Percentiles rank a stretch among this genome's conserved stretches.
Conservation (phyloP, 1,284 basidiomycete species). For the Tylopilus sp. region DNA sequence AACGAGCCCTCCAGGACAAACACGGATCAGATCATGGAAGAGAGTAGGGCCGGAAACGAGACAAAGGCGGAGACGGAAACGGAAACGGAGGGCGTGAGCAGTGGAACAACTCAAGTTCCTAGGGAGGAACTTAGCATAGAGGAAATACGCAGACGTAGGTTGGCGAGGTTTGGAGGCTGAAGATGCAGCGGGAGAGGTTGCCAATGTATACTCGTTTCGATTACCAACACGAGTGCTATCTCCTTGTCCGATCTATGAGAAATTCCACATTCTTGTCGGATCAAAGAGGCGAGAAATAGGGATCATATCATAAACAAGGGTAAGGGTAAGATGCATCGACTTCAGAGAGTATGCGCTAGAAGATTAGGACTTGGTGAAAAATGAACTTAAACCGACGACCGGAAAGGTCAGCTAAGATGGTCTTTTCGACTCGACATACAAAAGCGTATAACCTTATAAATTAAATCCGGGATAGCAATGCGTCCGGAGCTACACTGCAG, state of each 20-base stretch:
- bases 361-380: neutral
- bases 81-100: conserved; percentile 18
- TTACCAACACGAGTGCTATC: neutral
- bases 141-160: conserved; percentile 70
- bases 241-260: neutral
- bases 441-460: neutral
- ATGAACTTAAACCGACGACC: neutral
- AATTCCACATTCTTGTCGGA: neutral
- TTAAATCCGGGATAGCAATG: neutral
- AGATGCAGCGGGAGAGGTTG: no score
- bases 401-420: neutral
- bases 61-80: conserved; percentile 21
- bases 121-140: conserved; percentile 54
- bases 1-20: conserved; percentile 13
- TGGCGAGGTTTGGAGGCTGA: conserved; percentile 70
- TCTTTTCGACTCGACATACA: neutral
- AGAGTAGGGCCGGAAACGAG: conserved; percentile 18
- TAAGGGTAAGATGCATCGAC: neutral
- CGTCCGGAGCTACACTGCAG: conserved; percentile 3
- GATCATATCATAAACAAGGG: neutral
- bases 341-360: neutral
- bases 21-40: conserved; percentile 1
- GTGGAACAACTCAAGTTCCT: conserved; percentile 19
- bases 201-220: neutral
- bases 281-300: neutral